Evolutionary conservation across 139 green algal genomes (phyloP), one percentile per base, ranked within the genome.

Genomic region (Pleodorina starrii): DNA sequence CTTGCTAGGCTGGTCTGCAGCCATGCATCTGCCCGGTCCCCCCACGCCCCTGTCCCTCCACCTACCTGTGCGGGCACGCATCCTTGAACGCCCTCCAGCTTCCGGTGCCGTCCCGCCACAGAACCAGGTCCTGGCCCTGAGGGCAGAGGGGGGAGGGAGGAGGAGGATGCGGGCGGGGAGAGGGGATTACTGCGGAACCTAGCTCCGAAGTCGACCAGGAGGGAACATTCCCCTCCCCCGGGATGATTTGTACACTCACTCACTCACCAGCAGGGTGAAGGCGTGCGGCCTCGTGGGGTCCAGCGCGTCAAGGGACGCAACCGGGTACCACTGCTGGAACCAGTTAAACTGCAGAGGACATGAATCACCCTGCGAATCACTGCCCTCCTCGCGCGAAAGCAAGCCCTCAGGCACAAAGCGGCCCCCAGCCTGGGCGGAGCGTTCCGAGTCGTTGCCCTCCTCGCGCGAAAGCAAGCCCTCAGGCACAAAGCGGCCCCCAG

Each of bases 181-280:
- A n/a, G n/a, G n/a, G n/a, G n/a, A n/a, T n/a, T n/a, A n/a, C n/a
- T n/a, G n/a, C n/a, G n/a, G n/a, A n/a, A n/a, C n/a, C n/a, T n/a
- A n/a, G n/a, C n/a, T n/a, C n/a, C n/a, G n/a, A n/a, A n/a, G n/a
- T n/a, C n/a, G n/a, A n/a, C n/a, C n/a, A n/a, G n/a, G n/a, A n/a
- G n/a, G n/a, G n/a, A n/a, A n/a, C n/a, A n/a, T n/a, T n/a, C n/a
- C n/a, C n/a, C n/a, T n/a, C n/a, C n/a, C n/a, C n/a, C n/a, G n/a
- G n/a, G n/a, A n/a, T n/a, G n/a, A n/a, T n/a, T n/a, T n/a, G n/a
- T n/a, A n/a, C n/a, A n/a, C n/a, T n/a, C n/a, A n/a, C n/a, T n/a
- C n/a, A n/a, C n/a, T n/a, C 57, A 73, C 78, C 83, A 88, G 68
- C 44, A 88, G 68, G 16, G 83, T 88, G 63, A 80, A 88, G 83